These are phyloP conservation scores for Coemansia sp. DNA, from an alignment of 192 early-diverging fungal species.

Conservation along the genomic window DNA sequence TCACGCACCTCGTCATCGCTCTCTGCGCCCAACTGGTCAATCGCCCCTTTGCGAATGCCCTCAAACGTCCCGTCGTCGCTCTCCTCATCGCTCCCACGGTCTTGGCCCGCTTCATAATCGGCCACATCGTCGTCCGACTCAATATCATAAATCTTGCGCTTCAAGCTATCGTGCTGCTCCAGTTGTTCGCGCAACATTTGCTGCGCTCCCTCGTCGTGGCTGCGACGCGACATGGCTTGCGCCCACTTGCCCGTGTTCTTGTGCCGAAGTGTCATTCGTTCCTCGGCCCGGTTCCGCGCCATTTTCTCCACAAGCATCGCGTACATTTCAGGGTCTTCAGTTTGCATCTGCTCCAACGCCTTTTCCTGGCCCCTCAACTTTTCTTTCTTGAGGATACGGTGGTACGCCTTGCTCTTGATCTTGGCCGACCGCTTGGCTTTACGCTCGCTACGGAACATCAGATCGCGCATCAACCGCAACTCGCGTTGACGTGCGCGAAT, in stretches of 20 bases:
- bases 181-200: constrained; percentile 86
- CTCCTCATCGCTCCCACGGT: constrained; percentile 21
- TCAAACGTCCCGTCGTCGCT: constrained; percentile 20
- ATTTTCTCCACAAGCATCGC: constrained; percentile 41
- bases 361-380: constrained; percentile 62
- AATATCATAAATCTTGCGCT: constrained; percentile 77
- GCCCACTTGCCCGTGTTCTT: constrained; percentile 98
- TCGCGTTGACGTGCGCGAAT: constrained; percentile 72
- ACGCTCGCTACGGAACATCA: constrained; percentile 91
- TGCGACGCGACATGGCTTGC: constrained; percentile 67
- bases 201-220: constrained; percentile 64
- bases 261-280: constrained; percentile 90
- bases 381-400: constrained; percentile 83
- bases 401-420: constrained; percentile 97
- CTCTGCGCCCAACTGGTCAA: constrained; percentile 8
- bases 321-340: constrained; percentile 67
- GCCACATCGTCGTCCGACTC: constrained; percentile 58
- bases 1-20: constrained; percentile 37
- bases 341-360: constrained; percentile 64
- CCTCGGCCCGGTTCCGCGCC: constrained; percentile 67
- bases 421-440: constrained; percentile 90
- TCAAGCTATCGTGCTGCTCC: constrained; percentile 69
- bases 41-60: constrained; percentile 8
- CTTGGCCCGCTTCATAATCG: constrained; percentile 51
- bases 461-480: constrained; percentile 84